Conservation (phyloP, 192 early-diverging fungal genomes). For the Dispira parvispora region DNA sequence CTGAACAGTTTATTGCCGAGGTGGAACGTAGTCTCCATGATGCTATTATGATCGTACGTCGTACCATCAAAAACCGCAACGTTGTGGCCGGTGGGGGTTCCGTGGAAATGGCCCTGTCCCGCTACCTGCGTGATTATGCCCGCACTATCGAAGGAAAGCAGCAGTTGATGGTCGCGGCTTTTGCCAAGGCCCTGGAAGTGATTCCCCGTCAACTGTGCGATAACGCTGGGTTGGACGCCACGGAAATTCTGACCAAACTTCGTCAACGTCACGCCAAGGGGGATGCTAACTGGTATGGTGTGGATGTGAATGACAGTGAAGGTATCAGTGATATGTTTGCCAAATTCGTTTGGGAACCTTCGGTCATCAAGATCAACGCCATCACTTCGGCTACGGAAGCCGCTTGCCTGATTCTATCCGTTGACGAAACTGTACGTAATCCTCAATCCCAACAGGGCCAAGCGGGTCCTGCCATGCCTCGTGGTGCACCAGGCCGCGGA, state of each 20-base stretch:
- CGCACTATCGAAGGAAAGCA: conserved; percentile 96
- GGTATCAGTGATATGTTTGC: conserved; percentile 78
- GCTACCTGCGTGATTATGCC: conserved; percentile 81
- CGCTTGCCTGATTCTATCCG: conserved; percentile 85
- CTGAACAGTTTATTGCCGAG: conserved; percentile 99
- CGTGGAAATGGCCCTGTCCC: conserved; percentile 95
- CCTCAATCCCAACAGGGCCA: conserved; percentile 66
- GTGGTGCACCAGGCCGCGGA: conserved; percentile 29
- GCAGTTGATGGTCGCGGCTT: conserved; percentile 89
- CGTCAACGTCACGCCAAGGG: conserved; percentile 78
- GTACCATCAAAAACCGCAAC: conserved; percentile 90
- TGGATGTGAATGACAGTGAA: conserved; percentile 74
- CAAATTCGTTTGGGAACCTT: conserved; percentile 96
- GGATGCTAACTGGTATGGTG: conserved; percentile 64
- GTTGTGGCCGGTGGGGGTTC: conserved; percentile 97
- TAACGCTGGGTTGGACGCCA: conserved; percentile 98
- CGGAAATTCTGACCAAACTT: conserved; percentile 92
- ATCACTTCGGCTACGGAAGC: conserved; percentile 89
- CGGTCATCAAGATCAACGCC: conserved; percentile 94
- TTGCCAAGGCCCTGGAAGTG: conserved; percentile 89
- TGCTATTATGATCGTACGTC: conserved; percentile 98
- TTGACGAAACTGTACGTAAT: conserved; percentile 96
- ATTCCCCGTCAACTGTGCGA: conserved; percentile 97
- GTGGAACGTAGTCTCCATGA: conserved; percentile 95
- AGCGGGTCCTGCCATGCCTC: conserved; percentile 31